These are phyloP conservation scores for Xylariaceae sp. DNA, from an alignment of 2,329 filamentous ascomycete species.

Conservation along the genomic window DNA sequence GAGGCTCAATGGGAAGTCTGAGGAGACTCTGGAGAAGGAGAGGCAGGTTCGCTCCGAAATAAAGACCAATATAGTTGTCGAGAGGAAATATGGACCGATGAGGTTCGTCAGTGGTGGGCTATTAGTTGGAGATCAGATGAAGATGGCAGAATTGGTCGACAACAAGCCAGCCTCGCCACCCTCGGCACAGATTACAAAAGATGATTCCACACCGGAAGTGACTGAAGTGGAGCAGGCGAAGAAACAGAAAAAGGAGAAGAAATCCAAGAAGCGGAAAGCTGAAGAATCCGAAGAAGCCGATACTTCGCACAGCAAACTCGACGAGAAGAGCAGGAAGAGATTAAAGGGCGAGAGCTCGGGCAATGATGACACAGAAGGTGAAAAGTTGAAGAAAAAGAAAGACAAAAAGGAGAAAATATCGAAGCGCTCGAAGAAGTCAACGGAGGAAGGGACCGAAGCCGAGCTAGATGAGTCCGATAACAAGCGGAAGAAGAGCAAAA, in stretches of 20 bases:
- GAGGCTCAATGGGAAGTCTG: conserved; percentile 84
- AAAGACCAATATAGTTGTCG: conserved; percentile 75
- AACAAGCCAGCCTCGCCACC: conserved; percentile 42
- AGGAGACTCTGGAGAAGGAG: conserved; percentile 74
- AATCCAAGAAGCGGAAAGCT: conserved; percentile 50
- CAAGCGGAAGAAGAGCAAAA: conserved; percentile 40
- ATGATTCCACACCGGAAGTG: conserved; percentile 41
- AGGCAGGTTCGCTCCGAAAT: conserved; percentile 70
- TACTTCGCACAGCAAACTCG: conserved; percentile 43
- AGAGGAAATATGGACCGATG: conserved; percentile 78
- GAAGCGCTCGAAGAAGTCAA: conserved; percentile 39
- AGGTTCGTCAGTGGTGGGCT: conserved; percentile 88
- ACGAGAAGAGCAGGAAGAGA: conserved; percentile 48
- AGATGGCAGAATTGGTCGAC: conserved; percentile 43
- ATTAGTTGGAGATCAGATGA: conserved; percentile 62
- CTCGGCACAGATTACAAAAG: too few species aligned
- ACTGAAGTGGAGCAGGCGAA: conserved; percentile 35
- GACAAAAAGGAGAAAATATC: conserved; percentile 38
- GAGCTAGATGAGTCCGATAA: conserved; percentile 15
- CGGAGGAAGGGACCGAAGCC: conserved; percentile 24
- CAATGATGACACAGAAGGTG: conserved; percentile 32
- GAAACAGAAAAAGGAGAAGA: conserved; percentile 49
- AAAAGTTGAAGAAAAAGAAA: conserved; percentile 36
- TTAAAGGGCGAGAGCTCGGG: conserved; percentile 28
- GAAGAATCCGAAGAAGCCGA: conserved; percentile 41